phyloP scores from a whole-genome alignment of 139 green algal genomes.

The Bryopsis sp. region DNA sequence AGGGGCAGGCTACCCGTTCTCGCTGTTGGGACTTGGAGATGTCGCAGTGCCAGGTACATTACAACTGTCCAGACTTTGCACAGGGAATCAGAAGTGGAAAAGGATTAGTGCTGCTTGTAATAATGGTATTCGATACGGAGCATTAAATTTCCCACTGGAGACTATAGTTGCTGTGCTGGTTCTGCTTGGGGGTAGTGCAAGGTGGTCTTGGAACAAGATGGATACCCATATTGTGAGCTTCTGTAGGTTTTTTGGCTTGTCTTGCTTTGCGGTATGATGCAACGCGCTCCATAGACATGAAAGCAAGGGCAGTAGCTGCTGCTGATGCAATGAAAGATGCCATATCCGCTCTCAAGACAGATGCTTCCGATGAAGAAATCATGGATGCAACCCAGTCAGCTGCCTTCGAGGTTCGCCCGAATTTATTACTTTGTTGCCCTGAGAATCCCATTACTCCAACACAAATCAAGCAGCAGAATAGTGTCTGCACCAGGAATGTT shows the following conservation, averaged over 20 bases:
- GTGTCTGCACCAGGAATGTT: too few relatives aligned
- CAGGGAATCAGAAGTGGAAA: too few relatives aligned
- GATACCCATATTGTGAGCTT: background rate
- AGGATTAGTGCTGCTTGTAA: too few relatives aligned
- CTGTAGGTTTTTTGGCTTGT: constrained; percentile 4
- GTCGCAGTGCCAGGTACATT: constrained; percentile 77
- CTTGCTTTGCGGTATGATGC: constrained; percentile 53
- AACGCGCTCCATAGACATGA: constrained; percentile 44
- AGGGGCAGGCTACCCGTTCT: constrained; percentile 58
- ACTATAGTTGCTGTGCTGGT: too few relatives aligned
- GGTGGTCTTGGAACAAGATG: too few relatives aligned
- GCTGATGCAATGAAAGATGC: constrained; percentile 43
- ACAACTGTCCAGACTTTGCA: background rate
- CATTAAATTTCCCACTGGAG: too few relatives aligned
- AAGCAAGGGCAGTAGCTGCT: constrained; percentile 38
- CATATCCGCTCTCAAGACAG: constrained; percentile 29
- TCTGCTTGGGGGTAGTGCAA: background rate
- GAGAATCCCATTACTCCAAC: too few relatives aligned
- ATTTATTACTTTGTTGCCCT: constrained; percentile 11
- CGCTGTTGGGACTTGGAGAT: constrained; percentile 80
- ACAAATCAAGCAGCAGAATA: too few relatives aligned
- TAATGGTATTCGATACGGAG: too few relatives aligned
- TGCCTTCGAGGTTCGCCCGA: background rate
- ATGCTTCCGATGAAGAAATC: constrained; percentile 30
- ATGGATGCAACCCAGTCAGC: constrained; percentile 29